Evolutionary conservation across 805 yeast genomes (phyloP).

Genomic region (Candida taoyuanica): DNA sequence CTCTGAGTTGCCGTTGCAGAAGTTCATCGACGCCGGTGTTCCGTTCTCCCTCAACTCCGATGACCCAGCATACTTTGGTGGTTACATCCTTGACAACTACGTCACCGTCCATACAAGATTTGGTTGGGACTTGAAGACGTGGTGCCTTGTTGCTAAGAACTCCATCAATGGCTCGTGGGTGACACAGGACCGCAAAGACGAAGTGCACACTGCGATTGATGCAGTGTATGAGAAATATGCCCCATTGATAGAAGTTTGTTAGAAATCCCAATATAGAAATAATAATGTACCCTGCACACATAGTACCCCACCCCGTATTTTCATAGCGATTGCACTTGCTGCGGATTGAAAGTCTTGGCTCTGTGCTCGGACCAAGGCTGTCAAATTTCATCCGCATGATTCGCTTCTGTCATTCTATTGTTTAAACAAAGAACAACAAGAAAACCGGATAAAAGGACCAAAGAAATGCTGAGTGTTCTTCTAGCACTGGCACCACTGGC

Average conservation of each 20-base stretch:
- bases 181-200: constrained; percentile 48
- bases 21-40: constrained; percentile 55
- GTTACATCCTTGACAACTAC: constrained; percentile 77
- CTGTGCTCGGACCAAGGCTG: too few relatives aligned
- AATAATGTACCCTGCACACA: too few relatives aligned
- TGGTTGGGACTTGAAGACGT: constrained; percentile 53
- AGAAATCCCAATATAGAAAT: too few relatives aligned
- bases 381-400: too few relatives aligned
- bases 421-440: neutral
- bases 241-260: constrained; percentile 12
- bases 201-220: constrained; percentile 42
- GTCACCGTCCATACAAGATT: constrained; percentile 59
- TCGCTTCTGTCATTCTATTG: neutral
- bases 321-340: too few relatives aligned
- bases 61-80: constrained; percentile 83
- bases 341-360: too few relatives aligned
- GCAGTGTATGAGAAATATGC: constrained; percentile 34
- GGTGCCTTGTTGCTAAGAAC: constrained; percentile 61
- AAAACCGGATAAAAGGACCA: neutral
- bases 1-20: constrained; percentile 58
- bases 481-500: constrained; percentile 2
- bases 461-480: neutral
- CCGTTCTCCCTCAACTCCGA: constrained; percentile 75
- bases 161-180: constrained; percentile 75
- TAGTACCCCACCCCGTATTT: too few relatives aligned